Percentiles rank a stretch among this genome's conserved stretches.
Conservation (phyloP, 495 filamentous ascomycete genomes). For the Gamarada debralockiae region DNA sequence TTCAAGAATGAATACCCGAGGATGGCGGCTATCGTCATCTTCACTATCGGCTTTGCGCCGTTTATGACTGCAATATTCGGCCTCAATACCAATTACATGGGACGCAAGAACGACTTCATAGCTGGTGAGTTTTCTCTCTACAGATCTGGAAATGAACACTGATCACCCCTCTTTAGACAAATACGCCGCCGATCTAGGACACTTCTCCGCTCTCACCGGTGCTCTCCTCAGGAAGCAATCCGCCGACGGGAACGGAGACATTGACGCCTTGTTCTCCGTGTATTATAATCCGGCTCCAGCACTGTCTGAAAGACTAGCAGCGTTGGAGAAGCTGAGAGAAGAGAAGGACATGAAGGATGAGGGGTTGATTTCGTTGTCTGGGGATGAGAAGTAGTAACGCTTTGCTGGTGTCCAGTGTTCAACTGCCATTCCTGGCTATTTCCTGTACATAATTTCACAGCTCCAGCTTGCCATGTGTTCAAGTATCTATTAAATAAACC, state of each 20-base stretch:
- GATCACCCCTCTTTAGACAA: no score
- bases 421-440: no score
- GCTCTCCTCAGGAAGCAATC: neutral
- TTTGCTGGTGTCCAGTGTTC: no score
- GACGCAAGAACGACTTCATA: constrained; percentile 2
- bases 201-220: constrained; percentile 1
- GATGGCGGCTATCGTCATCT: neutral
- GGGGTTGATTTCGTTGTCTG: no score
- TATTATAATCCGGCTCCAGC: neutral
- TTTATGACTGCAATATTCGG: neutral
- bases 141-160: no score
- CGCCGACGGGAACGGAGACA: neutral
- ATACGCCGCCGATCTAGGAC: constrained; percentile 1
- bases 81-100: neutral
- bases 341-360: no score
- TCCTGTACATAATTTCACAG: no score
- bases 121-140: no score
- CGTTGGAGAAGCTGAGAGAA: no score
- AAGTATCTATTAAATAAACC: no score
- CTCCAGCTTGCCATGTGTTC: no score
- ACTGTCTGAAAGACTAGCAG: neutral
- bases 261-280: neutral
- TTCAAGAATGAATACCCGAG: neutral
- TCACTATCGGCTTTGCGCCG: neutral
- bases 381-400: no score